These are phyloP conservation scores for Akanthomyces uredinophilus DNA, from an alignment of 2,329 filamentous ascomycete genomes.

Conservation along the genomic window DNA sequence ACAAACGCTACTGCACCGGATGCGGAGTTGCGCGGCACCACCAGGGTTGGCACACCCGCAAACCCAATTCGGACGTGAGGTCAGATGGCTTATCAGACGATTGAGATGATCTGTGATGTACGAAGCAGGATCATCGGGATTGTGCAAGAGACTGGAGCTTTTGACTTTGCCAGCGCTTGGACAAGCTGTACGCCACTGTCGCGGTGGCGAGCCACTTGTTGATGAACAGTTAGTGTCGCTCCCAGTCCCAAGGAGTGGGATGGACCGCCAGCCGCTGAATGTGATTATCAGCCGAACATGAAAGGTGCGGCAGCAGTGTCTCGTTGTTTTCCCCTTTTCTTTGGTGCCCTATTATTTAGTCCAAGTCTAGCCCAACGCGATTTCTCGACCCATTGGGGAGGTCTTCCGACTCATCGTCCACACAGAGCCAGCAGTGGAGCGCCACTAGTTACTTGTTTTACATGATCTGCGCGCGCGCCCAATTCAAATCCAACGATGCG, in stretches of 20 bases:
- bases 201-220: background rate
- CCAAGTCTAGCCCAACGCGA: background rate
- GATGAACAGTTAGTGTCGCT: no score
- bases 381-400: background rate
- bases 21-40: no score
- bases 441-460: background rate
- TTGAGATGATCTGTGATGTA: no score
- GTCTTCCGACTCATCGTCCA: background rate
- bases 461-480: background rate
- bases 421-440: background rate
- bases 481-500: background rate
- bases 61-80: no score
- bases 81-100: no score
- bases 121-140: no score
- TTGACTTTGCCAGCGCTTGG: background rate
- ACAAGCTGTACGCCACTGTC: background rate
- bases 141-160: no score
- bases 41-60: no score
- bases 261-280: background rate
- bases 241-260: background rate
- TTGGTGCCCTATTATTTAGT: background rate
- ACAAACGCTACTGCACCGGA: no score
- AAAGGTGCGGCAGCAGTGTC: background rate
- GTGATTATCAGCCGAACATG: background rate
- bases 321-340: no score